phyloP scores from a whole-genome alignment of 2,329 filamentous ascomycete species.

The Fusarium caatingaense region DNA sequence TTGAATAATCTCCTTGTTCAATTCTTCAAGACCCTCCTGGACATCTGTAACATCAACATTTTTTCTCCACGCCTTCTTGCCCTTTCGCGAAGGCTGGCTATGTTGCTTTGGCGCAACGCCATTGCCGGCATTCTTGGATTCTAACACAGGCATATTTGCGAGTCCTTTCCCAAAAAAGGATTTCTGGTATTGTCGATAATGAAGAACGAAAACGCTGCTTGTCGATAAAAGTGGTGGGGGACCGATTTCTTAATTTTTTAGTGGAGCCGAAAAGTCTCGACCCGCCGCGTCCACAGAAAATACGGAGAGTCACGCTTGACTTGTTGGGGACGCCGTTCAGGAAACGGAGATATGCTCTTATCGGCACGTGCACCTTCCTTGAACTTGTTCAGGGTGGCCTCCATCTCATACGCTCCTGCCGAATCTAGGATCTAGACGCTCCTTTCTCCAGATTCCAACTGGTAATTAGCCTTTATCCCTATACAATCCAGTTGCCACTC shows the following conservation, averaged over 20 bases:
- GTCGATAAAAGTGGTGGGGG: constrained; percentile 45
- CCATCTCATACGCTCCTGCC: constrained; percentile 46
- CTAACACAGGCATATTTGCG: constrained; percentile 65
- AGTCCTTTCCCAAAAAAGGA: constrained; percentile 26
- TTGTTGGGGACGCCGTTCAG: constrained; percentile 15
- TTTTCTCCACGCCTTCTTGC: constrained; percentile 98
- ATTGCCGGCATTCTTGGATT: constrained; percentile 58
- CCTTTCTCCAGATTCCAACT: constrained; percentile 43
- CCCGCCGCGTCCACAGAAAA: constrained; percentile 16
- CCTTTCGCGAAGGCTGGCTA: constrained; percentile 92
- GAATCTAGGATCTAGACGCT: constrained; percentile 43
- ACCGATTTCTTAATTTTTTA: constrained; percentile 47
- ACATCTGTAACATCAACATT: constrained; percentile 95
- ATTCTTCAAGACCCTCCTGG: constrained; percentile 80
- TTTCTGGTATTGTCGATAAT: constrained; percentile 22
- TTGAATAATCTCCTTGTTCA: constrained; percentile 90
- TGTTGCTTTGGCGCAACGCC: constrained; percentile 78
- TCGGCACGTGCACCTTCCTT: constrained; percentile 43
- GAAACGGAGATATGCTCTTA: constrained; percentile 31
- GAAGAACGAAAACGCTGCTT: constrained; percentile 36
- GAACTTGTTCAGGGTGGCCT: constrained; percentile 36
- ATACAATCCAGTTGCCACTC: constrained; percentile 37
- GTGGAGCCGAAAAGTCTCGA: constrained; percentile 34
- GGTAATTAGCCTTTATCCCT: constrained; percentile 30
- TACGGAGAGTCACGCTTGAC: constrained; percentile 15